Percentiles rank a stretch among this genome's conserved stretches.
These are phyloP conservation scores for Cutaneotrichosporon curvatum DNA, from an alignment of 1,284 basidiomycete genomes.

Conservation along the genomic window DNA sequence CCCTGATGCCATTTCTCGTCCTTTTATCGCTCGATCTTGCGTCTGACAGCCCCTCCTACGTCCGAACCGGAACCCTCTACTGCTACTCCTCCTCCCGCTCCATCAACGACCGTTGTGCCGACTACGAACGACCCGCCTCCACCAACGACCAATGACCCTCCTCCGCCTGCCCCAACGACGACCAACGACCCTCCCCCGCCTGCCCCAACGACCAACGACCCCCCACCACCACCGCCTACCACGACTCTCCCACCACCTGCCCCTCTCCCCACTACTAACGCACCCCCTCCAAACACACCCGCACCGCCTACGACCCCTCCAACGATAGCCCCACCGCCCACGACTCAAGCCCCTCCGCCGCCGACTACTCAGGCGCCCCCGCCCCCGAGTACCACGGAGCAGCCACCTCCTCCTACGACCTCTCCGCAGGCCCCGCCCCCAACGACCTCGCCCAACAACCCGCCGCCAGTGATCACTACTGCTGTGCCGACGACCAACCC, in stretches of 20 bases:
- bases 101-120: too few species aligned
- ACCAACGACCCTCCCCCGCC: neutral
- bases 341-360: neutral
- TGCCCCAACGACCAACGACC: neutral
- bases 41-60: neutral
- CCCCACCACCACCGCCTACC: neutral
- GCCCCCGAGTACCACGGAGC: neutral
- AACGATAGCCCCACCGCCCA: neutral
- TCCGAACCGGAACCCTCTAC: neutral
- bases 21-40: neutral
- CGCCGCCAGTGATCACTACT: neutral
- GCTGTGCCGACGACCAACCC: constrained; percentile 1
- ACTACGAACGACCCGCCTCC: neutral
- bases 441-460: neutral
- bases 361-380: neutral
- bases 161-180: neutral
- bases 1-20: neutral
- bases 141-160: neutral
- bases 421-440: neutral
- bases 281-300: neutral
- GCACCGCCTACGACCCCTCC: neutral
- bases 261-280: neutral
- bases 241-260: neutral
- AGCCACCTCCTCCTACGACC: neutral
- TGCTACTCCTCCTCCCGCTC: too few species aligned